A percentile compares a stretch with the other conserved stretches of the same genome.
phyloP scores from a whole-genome alignment of 192 early-diverging fungal genomes.

The Entomortierella parvispora region DNA sequence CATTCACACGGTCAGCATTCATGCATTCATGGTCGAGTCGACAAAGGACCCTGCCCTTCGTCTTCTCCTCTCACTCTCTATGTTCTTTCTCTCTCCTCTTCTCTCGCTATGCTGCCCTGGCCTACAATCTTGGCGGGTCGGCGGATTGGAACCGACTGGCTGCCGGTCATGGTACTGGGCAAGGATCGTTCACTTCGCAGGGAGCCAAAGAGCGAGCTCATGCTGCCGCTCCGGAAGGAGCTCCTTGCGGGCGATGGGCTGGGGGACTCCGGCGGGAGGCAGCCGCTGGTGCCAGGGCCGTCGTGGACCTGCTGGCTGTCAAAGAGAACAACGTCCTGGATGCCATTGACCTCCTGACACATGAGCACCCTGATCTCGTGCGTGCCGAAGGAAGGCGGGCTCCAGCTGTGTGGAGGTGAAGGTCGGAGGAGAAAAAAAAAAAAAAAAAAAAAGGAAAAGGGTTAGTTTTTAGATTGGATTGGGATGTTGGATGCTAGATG shows the following conservation, averaged over 20 bases:
- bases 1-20: slow-evolving; percentile 9
- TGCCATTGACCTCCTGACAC: slow-evolving; percentile 59
- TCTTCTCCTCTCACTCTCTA: too few species aligned
- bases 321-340: slow-evolving; percentile 58
- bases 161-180: slow-evolving; percentile 36
- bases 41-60: too few species aligned
- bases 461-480: background rate
- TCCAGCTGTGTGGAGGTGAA: slow-evolving; percentile 45
- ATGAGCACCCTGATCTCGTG: slow-evolving; percentile 60
- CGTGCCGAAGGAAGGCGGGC: slow-evolving; percentile 46
- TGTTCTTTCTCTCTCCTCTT: too few species aligned
- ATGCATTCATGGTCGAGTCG: too few species aligned
- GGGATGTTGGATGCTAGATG: background rate
- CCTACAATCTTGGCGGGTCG: slow-evolving; percentile 32
- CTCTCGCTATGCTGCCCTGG: background rate
- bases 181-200: slow-evolving; percentile 51
- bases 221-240: slow-evolving; percentile 47
- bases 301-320: slow-evolving; percentile 54
- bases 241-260: slow-evolving; percentile 37
- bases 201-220: slow-evolving; percentile 41
- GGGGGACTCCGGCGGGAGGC: slow-evolving; percentile 18
- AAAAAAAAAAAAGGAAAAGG: background rate
- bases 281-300: slow-evolving; percentile 30
- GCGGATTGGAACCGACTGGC: slow-evolving; percentile 30
- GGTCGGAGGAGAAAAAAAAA: background rate